Conservation (phyloP, 176 grass and related monocot species). For the Eragrostis nindensis region DNA sequence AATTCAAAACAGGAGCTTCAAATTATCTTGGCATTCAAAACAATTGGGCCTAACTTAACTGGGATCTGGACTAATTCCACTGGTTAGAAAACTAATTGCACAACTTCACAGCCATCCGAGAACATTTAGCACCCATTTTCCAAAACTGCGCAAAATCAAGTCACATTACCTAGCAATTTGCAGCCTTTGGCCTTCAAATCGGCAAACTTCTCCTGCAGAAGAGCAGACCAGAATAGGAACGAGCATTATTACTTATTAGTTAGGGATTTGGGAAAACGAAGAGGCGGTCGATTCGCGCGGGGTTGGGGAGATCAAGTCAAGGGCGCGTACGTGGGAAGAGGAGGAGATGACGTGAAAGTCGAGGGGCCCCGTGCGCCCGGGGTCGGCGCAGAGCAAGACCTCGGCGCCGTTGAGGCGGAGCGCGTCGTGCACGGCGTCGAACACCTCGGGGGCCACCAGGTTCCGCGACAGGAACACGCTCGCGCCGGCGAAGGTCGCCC, state of each 20-base stretch:
- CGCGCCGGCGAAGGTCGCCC: constrained; percentile 50
- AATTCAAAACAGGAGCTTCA: neutral
- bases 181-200: constrained; percentile 80
- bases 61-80: constrained; percentile 1
- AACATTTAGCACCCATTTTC: neutral
- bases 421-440: constrained; percentile 83
- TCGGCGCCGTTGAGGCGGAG: constrained; percentile 90
- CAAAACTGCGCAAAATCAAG: constrained; percentile 1
- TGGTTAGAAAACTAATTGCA: neutral
- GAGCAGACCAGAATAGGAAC: neutral
- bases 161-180: constrained; percentile 75
- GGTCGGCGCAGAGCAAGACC: constrained; percentile 72
- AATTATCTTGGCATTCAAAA: neutral
- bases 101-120: too few relatives aligned
- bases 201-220: constrained; percentile 80
- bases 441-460: constrained; percentile 86
- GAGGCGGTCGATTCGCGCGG: too few relatives aligned
- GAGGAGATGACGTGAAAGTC: constrained; percentile 93
- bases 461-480: constrained; percentile 70
- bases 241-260: constrained; percentile 12
- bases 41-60: neutral
- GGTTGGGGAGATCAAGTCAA: too few relatives aligned
- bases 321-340: constrained; percentile 63
- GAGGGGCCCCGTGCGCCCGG: constrained; percentile 50
- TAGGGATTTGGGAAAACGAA: constrained; percentile 26